phyloP scores from a whole-genome alignment of 2,329 filamentous ascomycete species.

The Diaporthe velutina region DNA sequence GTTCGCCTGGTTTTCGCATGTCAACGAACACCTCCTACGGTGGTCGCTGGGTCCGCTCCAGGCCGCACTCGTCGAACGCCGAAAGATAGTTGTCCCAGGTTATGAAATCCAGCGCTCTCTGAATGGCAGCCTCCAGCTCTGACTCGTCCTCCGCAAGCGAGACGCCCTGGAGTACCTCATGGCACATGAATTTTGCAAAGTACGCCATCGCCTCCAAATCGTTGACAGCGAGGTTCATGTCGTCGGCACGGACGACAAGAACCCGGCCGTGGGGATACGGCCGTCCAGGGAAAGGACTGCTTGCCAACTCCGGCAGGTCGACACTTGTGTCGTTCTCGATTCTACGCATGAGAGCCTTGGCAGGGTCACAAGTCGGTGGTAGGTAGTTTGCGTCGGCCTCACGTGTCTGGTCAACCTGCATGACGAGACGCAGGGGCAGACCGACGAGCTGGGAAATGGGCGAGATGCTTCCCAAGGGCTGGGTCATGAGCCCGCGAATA shows the following conservation, averaged over 20 bases:
- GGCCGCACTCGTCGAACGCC: background rate
- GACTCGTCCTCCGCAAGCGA: background rate
- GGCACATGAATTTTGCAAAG: background rate
- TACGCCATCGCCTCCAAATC: background rate
- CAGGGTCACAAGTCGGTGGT: background rate
- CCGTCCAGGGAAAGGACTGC: background rate
- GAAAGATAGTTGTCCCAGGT: background rate
- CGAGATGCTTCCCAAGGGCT: background rate
- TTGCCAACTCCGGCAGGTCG: background rate
- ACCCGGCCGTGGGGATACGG: accelerated
- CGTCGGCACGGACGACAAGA: background rate
- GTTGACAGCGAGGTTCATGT: background rate
- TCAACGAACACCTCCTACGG: background rate
- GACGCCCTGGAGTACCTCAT: background rate
- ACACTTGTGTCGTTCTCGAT: background rate
- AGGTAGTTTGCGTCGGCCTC: accelerated
- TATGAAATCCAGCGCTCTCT: background rate
- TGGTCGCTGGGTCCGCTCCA: background rate
- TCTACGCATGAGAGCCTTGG: background rate
- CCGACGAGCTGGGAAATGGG: background rate
- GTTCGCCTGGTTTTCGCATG: background rate
- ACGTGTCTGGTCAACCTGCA: accelerated
- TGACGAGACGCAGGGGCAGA: background rate
- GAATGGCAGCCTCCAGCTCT: background rate
- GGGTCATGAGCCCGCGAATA: background rate